A percentile compares a stretch with the other conserved stretches of the same genome.
phyloP scores from a whole-genome alignment of 148 eudicot genomes.

The Rheum nobile region DNA sequence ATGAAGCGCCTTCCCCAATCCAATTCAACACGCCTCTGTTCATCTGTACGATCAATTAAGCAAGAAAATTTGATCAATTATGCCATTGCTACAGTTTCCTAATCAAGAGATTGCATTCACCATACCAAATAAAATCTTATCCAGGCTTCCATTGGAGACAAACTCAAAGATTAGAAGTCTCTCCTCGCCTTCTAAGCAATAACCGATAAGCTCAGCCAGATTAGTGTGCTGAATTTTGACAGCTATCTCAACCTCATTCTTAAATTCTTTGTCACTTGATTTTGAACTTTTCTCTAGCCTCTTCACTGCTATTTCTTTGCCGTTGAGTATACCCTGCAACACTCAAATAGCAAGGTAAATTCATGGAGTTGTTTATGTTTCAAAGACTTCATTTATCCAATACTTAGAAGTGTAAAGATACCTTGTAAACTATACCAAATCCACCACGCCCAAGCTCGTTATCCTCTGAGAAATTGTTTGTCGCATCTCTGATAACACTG shows the following conservation, averaged over 20 bases:
- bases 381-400: background rate
- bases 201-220: background rate
- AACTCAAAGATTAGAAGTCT: background rate
- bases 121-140: background rate
- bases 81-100: background rate
- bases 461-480: constrained; percentile 7
- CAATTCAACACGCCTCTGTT: constrained; percentile 18
- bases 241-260: background rate
- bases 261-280: background rate
- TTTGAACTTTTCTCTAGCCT: background rate
- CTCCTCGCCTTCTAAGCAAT: background rate
- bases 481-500: constrained; percentile 4
- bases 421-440: constrained; percentile 15
- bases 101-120: background rate
- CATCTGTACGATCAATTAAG: constrained; percentile 22
- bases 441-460: constrained; percentile 16
- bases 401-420: background rate
- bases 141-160: background rate
- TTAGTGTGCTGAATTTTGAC: background rate
- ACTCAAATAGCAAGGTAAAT: background rate
- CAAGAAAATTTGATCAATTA: background rate
- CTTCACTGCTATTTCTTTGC: background rate
- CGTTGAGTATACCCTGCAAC: background rate
- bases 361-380: background rate
- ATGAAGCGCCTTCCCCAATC: constrained; percentile 39